Base-by-base conservation (phyloP, 768 basidiomycete species). In the Boletus eberwhitei region DNA sequence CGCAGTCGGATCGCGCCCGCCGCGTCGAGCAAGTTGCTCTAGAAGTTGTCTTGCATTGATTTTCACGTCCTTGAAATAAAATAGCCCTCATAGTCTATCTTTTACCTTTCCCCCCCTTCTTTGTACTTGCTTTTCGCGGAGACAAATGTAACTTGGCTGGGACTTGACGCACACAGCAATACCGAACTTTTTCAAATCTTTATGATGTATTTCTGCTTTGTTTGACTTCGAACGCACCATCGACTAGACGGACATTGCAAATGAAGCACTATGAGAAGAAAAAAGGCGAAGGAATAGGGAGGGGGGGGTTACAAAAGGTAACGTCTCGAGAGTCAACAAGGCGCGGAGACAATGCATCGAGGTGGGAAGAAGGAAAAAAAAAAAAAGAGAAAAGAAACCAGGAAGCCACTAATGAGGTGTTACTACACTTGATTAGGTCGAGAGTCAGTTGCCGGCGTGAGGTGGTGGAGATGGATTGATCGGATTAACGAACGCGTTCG, bases 1-100 rank as follows among this genome's bases (percentile, higher is more conserved):
- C 85, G 87, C 63, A 85, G 86, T 74, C 81, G 88, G 69, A 77
- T 98, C 52, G 88, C 93, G 14, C 97, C 97, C 42, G 93, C 96
- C 41, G 88, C 88, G 45, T 96, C 93, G 59, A 93, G 90, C 72
- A 99, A 99, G 74, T 74, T 98, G 66, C 70, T 88, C 64, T 88
- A 29, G 24, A 29, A 9, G 29, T 8, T 8, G 29, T 29, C 29
- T 9, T 9, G 2, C 29, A 29, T 29, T 29, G 29, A 9, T 29
- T 29, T 8, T 29, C 8, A 29, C 29, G 29, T 29, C 29, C 29
- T 29, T 29, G 8, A 29, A 29, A 29, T 29, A 29, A 9, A 29
- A 9, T 29, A 26, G 24, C 5, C 24, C 24, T 2, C 24, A 5
- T 26, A 26, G 3, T 5, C 29, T 8, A 29, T 29, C 29, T 29